Base-by-base conservation (phyloP, 768 basidiomycete species). In the Rhizopogon roseolus region DNA sequence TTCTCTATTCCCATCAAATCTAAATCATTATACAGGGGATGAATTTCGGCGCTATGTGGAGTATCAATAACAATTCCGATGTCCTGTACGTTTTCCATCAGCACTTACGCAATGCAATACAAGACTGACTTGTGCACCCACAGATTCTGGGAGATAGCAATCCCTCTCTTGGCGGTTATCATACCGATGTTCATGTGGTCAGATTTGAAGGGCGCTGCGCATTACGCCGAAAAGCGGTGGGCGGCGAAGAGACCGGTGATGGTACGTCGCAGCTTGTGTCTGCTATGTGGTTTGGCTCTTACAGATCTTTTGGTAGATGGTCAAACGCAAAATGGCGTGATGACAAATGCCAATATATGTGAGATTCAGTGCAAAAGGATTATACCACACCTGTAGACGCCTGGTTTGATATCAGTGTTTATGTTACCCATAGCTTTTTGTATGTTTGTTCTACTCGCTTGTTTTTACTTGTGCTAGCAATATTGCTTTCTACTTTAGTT, bases 131-230 rank as follows among this genome's bases (percentile, higher is more conserved):
- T 11, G 8, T 64, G 58, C 66, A 58, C 36, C 13, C 13, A 29
- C 59, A 86, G 84, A 9, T 88, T 87, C 73, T 87, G 86, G 86
- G 70, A 73, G 52, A 78, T 87, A 49, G 81, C 82, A 0, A 63
- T 86, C 1, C 86, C 85, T 0, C 69, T 85, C 27, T 80, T 85
- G 77, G 66, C 66, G 16, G 57, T 82, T 34, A 71, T 85, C 41
- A 64, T 83, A 19, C 75, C 80, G 34, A 51, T 80, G 5, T 85
- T 85, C 66, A 63, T 81, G 62, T 73, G 71, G 58, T 60, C 70
- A 16, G 85, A 87, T 60, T 64, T 86, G 56, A 64, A 62, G 54
- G 67, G 73, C 29, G 59, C 79, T 54, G 64, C 66, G 41, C 78
- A 78, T 55, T 79, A 80, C 54, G 38, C 80, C 36, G 66, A 71